These are phyloP conservation scores for Psidium guajava DNA, from an alignment of 345 rosid genomes.

Conservation along the genomic window DNA sequence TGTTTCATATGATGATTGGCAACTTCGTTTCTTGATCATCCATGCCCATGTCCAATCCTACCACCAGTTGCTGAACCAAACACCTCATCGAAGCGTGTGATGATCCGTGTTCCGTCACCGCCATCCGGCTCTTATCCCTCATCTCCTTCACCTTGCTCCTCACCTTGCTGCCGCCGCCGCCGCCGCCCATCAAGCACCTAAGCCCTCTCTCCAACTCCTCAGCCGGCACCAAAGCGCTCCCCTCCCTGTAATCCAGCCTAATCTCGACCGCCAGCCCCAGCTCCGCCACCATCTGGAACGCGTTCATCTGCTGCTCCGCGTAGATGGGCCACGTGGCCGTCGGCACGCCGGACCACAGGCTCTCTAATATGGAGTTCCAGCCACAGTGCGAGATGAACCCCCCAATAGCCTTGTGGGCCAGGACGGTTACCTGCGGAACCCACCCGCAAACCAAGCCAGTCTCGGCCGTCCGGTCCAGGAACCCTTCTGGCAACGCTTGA, in stretches of 20 bases:
- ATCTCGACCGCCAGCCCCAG: conserved; percentile 13
- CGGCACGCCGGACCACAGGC: conserved; percentile 10
- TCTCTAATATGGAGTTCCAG: conserved; percentile 16
- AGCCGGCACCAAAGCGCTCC: not conserved
- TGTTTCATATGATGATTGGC: not conserved
- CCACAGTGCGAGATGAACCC: conserved; percentile 19
- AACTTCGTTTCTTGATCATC: not conserved
- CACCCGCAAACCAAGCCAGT: conserved; percentile 8
- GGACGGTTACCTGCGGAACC: conserved; percentile 12
- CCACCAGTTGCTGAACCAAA: not conserved
- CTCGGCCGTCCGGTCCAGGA: conserved; percentile 6
- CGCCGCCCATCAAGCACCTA: conserved; percentile 7
- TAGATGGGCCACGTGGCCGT: conserved; percentile 17
- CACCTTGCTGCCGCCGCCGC: not conserved
- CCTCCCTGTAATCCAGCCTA: conserved; percentile 9
- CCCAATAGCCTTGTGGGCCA: conserved; percentile 6
- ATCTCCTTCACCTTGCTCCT: conserved; percentile 13
- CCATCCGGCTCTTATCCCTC: not conserved
- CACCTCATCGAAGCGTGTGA: not conserved
- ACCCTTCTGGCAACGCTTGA: conserved; percentile 8
- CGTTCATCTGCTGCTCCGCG: conserved; percentile 22
- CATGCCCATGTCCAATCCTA: not conserved
- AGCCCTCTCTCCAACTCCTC: conserved; percentile 3
- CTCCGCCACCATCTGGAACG: conserved; percentile 12
- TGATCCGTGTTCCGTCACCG: conserved; percentile 5